Percentiles rank a stretch among this genome's conserved stretches.
Evolutionary conservation across 225 moss, liverwort and hornwort genomes (phyloP).

Genomic region (Sphagnum tenellum): DNA sequence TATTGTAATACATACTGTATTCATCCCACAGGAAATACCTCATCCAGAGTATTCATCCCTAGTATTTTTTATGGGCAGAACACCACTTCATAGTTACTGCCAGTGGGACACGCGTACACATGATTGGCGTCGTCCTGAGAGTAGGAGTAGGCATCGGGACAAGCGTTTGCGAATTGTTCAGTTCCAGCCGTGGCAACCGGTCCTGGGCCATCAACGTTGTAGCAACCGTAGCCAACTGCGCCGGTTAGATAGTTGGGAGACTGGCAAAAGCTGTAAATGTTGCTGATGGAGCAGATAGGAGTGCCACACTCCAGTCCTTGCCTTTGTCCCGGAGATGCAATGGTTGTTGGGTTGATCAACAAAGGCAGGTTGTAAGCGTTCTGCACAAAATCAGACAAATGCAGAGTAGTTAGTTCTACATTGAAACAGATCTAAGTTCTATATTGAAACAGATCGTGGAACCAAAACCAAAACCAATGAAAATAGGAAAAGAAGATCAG

Average conservation of each 20-base stretch:
- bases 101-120: conserved; percentile 12
- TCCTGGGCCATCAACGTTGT: conserved; percentile 26
- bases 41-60: no score
- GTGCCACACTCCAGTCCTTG: conserved; percentile 19
- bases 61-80: conserved; percentile 14
- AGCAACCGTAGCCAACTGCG: conserved; percentile 25
- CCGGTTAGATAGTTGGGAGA: conserved; percentile 17
- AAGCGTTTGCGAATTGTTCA: conserved; percentile 9
- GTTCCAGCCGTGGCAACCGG: conserved; percentile 11
- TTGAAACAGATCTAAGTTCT: no score
- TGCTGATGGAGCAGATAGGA: conserved; percentile 22
- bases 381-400: conserved; percentile 7
- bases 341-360: conserved; percentile 13
- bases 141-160: conserved; percentile 20
- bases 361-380: conserved; percentile 30
- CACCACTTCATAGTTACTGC: conserved; percentile 19
- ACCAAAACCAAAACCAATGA: background rate
- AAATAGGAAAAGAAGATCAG: background rate
- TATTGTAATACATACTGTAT: no score
- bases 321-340: conserved; percentile 5
- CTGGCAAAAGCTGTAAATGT: conserved; percentile 18
- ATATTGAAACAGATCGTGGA: background rate
- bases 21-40: no score
- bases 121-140: conserved; percentile 16
- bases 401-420: no score